These are phyloP conservation scores for Cladosporium austrohemisphaericum DNA, from an alignment of 2,329 filamentous ascomycete species.

Conservation along the genomic window DNA sequence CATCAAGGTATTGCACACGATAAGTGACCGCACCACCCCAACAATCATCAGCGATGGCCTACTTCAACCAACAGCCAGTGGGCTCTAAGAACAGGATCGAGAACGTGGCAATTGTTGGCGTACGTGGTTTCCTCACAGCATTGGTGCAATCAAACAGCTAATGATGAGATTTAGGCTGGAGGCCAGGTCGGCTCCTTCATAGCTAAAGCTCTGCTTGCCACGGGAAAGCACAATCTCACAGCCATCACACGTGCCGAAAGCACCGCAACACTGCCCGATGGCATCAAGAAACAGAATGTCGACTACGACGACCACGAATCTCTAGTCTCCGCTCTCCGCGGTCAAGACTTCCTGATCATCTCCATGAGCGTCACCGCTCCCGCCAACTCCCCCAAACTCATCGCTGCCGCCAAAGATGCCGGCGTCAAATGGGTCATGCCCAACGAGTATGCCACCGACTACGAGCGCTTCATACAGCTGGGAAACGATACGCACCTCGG, in stretches of 20 bases:
- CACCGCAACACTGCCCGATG: constrained; percentile 35
- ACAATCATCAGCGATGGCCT: background rate
- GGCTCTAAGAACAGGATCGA: constrained; percentile 11
- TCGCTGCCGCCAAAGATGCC: constrained; percentile 29
- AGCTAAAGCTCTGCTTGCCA: constrained; percentile 29
- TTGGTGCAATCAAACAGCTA: background rate
- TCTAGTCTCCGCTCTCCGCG: constrained; percentile 27
- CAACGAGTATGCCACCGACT: constrained; percentile 32
- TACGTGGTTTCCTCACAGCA: background rate
- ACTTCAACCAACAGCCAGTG: constrained; percentile 9
- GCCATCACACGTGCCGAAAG: constrained; percentile 39
- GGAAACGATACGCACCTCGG: constrained; percentile 24
- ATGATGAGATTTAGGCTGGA: background rate
- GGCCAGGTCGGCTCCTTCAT: constrained; percentile 34
- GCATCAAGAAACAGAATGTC: constrained; percentile 23
- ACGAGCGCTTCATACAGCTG: constrained; percentile 15
- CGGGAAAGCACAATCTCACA: constrained; percentile 35
- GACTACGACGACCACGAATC: constrained; percentile 26
- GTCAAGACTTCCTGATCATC: constrained; percentile 35
- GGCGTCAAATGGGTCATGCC: constrained; percentile 32
- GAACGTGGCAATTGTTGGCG: constrained; percentile 14
- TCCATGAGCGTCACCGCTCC: constrained; percentile 27
- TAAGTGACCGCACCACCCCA: too few species aligned
- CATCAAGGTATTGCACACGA: too few species aligned
- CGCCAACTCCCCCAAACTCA: constrained; percentile 21